These are phyloP conservation scores for Saccharum spontaneum DNA, from an alignment of 176 grass and related monocot species.

Conservation along the genomic window DNA sequence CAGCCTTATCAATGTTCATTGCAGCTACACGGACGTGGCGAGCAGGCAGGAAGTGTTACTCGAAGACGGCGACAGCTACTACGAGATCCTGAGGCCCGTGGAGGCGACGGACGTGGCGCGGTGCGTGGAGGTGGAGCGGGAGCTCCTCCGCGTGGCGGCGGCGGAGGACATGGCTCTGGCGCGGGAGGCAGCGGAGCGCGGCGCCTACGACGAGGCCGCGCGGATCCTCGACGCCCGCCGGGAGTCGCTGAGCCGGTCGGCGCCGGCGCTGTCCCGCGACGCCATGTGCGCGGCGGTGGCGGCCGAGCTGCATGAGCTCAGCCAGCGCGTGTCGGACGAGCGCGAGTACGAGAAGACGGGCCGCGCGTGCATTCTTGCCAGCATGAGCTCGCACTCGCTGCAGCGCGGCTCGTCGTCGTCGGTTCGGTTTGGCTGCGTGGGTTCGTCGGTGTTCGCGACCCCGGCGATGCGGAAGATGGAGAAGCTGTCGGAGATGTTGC, in stretches of 20 bases:
- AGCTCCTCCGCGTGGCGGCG: not conserved
- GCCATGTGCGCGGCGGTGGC: not conserved
- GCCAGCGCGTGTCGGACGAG: conserved; percentile 14
- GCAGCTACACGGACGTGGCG: too few species aligned
- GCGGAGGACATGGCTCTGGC: not conserved
- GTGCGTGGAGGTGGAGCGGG: not conserved
- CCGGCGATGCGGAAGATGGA: not conserved
- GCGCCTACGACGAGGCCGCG: too few species aligned
- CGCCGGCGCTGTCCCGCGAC: not conserved
- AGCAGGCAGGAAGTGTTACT: too few species aligned
- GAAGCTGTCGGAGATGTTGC: not conserved
- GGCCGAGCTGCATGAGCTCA: conserved; percentile 25
- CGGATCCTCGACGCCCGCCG: conserved; percentile 34
- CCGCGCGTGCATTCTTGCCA: conserved; percentile 28
- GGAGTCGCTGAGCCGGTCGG: conserved; percentile 4
- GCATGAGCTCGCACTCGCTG: conserved; percentile 33
- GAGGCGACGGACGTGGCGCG: not conserved
- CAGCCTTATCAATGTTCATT: too few species aligned
- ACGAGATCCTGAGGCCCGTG: too few species aligned
- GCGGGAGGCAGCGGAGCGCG: conserved; percentile 1
- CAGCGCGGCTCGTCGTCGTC: conserved; percentile 13
- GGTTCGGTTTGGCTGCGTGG: not conserved
- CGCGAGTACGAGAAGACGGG: not conserved
- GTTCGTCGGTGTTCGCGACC: not conserved
- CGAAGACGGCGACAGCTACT: too few species aligned